A percentile compares a stretch with the other conserved stretches of the same genome.
Evolutionary conservation across 441 rosid species (phyloP).

Genomic region (Erodium texanum): DNA sequence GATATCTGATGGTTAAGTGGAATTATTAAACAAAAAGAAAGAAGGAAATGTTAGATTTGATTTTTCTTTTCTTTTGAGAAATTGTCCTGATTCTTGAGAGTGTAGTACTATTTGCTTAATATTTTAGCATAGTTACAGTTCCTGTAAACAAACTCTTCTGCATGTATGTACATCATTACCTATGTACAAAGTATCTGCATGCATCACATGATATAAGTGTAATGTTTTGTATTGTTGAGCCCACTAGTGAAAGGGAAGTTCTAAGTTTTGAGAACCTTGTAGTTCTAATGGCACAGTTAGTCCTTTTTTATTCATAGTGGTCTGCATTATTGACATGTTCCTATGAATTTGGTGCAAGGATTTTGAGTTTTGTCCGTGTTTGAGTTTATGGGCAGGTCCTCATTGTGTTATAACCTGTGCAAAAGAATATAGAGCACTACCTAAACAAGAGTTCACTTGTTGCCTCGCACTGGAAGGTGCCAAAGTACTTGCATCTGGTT

Average conservation of each 20-base stretch:
- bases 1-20: not conserved
- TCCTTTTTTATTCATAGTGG: not conserved
- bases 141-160: not conserved
- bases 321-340: not conserved
- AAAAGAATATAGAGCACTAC: slow-evolving; percentile 64
- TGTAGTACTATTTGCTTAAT: not conserved
- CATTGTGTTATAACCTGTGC: slow-evolving; percentile 90
- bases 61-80: not conserved
- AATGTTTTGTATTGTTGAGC: not conserved
- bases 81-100: not conserved
- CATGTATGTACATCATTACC: not conserved
- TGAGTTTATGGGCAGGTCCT: slow-evolving; percentile 49
- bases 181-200: not conserved
- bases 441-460: slow-evolving; percentile 73
- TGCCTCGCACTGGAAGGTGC: slow-evolving; percentile 96
- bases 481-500: slow-evolving; percentile 86
- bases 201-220: not conserved
- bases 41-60: not conserved
- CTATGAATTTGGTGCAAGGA: not conserved
- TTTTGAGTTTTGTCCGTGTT: slow-evolving; percentile 11
- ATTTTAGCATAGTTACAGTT: not conserved
- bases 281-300: not conserved
- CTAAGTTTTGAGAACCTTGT: not conserved
- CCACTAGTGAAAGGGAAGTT: not conserved
- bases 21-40: not conserved